Conservation (phyloP, 148 eudicot genomes). For the Gaultheria prostrata region DNA sequence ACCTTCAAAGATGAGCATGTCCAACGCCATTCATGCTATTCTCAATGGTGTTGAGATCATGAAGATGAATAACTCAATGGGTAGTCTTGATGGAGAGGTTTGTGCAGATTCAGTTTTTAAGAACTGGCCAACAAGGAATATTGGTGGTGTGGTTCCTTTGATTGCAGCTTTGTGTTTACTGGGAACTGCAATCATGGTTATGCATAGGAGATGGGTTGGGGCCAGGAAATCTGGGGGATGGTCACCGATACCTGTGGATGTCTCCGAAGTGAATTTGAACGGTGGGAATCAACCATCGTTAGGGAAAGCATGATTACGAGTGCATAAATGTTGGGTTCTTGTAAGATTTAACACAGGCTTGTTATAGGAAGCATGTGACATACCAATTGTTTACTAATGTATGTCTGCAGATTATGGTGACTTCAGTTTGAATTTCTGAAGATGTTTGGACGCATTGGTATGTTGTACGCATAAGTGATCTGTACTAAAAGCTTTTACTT, state of each 20-base stretch:
- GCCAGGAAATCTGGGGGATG: slow-evolving; percentile 44
- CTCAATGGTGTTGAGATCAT: slow-evolving; percentile 81
- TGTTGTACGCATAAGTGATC: neutral
- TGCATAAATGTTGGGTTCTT: neutral
- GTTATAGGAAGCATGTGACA: neutral
- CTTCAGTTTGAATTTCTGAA: neutral
- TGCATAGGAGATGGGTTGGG: slow-evolving; percentile 45
- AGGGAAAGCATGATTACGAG: slow-evolving; percentile 18
- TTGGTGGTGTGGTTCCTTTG: slow-evolving; percentile 41
- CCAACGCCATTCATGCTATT: slow-evolving; percentile 55
- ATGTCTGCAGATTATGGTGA: neutral
- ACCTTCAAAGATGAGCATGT: slow-evolving; percentile 55
- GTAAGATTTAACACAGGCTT: neutral
- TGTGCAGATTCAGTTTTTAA: slow-evolving; percentile 37
- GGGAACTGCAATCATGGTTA: slow-evolving; percentile 53
- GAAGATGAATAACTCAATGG: slow-evolving; percentile 62
- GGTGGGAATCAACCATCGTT: slow-evolving; percentile 18
- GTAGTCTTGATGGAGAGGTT: slow-evolving; percentile 69
- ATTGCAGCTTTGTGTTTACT: slow-evolving; percentile 56
- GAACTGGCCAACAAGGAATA: slow-evolving; percentile 29
- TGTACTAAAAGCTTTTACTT: neutral
- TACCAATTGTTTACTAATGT: neutral
- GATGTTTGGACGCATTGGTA: neutral
- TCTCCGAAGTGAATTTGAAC: slow-evolving; percentile 44
- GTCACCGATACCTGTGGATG: slow-evolving; percentile 60